A percentile compares a stretch with the other conserved stretches of the same genome.
These are phyloP conservation scores for Acer yangbiense DNA, from an alignment of 345 rosid species.

Conservation along the genomic window DNA sequence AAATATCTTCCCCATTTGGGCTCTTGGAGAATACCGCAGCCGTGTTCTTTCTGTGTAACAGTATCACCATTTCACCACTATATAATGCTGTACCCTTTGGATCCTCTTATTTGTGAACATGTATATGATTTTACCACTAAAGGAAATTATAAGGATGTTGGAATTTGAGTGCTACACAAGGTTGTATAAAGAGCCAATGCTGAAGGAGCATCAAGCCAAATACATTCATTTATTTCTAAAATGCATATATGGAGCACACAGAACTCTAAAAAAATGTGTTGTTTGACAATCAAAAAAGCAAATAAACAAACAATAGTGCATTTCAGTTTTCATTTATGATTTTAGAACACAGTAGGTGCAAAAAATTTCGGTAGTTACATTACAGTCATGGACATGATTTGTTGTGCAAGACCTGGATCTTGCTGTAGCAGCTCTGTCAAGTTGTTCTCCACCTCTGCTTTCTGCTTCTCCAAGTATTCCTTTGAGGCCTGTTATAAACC, in stretches of 20 bases:
- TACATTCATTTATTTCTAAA: not conserved
- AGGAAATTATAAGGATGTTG: not conserved
- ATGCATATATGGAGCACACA: not conserved
- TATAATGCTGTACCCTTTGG: no score
- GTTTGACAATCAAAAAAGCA: not conserved
- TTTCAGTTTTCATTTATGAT: not conserved
- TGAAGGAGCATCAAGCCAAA: not conserved
- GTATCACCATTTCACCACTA: no score
- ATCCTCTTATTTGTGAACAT: no score
- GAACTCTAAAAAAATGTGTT: not conserved
- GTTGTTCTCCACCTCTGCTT: constrained; percentile 80
- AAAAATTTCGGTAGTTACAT: constrained; percentile 6
- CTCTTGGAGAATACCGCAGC: constrained; percentile 43
- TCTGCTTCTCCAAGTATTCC: constrained; percentile 93
- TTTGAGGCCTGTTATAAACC: constrained; percentile 61
- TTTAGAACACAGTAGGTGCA: not conserved
- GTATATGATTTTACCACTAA: no score
- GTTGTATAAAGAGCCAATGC: not conserved
- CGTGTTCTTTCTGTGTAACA: constrained; percentile 21
- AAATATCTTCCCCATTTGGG: constrained; percentile 58
- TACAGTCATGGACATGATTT: constrained; percentile 81
- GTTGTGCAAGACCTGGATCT: constrained; percentile 87
- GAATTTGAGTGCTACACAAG: not conserved
- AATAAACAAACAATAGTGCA: not conserved
- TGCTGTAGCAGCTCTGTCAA: constrained; percentile 89